These are phyloP conservation scores for Lasiodiplodia hormozganensis DNA, from an alignment of 2,329 filamentous ascomycete species.

Conservation along the genomic window DNA sequence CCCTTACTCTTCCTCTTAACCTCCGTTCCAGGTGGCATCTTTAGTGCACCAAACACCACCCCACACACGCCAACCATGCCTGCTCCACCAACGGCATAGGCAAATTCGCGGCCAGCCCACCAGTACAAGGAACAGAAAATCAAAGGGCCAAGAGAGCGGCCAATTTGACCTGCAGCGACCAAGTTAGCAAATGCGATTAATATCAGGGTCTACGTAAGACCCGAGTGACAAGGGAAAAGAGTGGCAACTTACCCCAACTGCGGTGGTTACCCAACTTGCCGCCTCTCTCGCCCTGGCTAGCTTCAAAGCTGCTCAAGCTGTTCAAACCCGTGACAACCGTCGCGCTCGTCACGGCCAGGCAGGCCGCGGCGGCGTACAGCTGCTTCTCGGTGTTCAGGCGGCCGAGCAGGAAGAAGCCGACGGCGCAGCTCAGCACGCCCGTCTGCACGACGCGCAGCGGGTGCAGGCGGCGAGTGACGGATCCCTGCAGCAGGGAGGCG, in stretches of 20 bases:
- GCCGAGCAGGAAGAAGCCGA: constrained; percentile 81
- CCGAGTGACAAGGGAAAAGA: not conserved
- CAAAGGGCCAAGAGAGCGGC: constrained; percentile 83
- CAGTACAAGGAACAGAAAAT: constrained; percentile 96
- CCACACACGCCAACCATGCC: constrained; percentile 79
- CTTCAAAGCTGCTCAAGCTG: constrained; percentile 89
- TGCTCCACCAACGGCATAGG: constrained; percentile 80
- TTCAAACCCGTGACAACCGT: constrained; percentile 96
- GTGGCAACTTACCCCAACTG: constrained; percentile 57
- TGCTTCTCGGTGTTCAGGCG: constrained; percentile 70
- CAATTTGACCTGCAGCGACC: constrained; percentile 73
- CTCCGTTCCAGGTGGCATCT: constrained; percentile 62
- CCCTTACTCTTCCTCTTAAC: constrained; percentile 30
- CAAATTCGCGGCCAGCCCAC: constrained; percentile 91
- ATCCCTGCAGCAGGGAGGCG: constrained; percentile 90
- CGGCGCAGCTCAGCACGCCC: constrained; percentile 77
- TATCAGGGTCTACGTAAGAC: constrained; percentile 25
- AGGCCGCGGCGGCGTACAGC: constrained; percentile 81
- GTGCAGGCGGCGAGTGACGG: constrained; percentile 84
- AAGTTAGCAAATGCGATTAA: constrained; percentile 25
- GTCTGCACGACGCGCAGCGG: constrained; percentile 80
- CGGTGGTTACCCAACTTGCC: constrained; percentile 85
- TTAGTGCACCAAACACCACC: constrained; percentile 74
- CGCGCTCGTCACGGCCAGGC: constrained; percentile 87
- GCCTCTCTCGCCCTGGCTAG: constrained; percentile 78